These are phyloP conservation scores for Glomus cerebriforme DNA, from an alignment of 192 early-diverging fungal genomes.

Conservation along the genomic window DNA sequence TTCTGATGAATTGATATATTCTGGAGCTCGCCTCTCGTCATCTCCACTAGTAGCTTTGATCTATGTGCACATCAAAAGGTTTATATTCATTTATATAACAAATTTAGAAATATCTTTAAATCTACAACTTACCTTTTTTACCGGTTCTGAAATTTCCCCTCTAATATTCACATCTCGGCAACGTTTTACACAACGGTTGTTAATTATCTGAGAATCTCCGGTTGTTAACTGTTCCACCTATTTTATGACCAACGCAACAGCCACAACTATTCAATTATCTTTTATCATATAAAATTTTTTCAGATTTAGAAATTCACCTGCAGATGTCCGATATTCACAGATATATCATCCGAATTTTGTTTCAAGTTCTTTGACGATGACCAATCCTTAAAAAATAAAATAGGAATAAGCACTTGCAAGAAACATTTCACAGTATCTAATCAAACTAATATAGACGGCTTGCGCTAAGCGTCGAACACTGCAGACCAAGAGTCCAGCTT, in stretches of 20 bases:
- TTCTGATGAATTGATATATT: slow-evolving; percentile 21
- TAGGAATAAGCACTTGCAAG: slow-evolving; percentile 2
- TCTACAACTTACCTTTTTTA: slow-evolving; percentile 16
- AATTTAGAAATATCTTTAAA: slow-evolving; percentile 5
- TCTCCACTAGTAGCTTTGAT: slow-evolving; percentile 15
- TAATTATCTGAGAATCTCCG: background rate
- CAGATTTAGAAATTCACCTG: slow-evolving; percentile 8
- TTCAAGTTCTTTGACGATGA: background rate
- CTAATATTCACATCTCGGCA: slow-evolving; percentile 10
- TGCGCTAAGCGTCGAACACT: slow-evolving; percentile 25
- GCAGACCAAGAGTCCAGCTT: slow-evolving; percentile 26
- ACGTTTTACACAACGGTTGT: slow-evolving; percentile 14
- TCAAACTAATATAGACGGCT: background rate
- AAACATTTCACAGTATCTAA: slow-evolving; percentile 12
- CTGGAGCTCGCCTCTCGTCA: background rate
- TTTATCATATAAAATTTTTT: background rate
- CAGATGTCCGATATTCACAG: background rate
- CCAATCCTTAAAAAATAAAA: slow-evolving; percentile 19
- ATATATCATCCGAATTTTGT: background rate
- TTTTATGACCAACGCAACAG: background rate
- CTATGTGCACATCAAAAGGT: slow-evolving; percentile 24
- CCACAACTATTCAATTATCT: background rate
- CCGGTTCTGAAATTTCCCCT: background rate
- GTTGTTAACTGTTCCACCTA: slow-evolving; percentile 16
- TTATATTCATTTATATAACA: slow-evolving; percentile 20